Conservation (phyloP, 139 green algal genomes). For the Micromonas commoda region DNA sequence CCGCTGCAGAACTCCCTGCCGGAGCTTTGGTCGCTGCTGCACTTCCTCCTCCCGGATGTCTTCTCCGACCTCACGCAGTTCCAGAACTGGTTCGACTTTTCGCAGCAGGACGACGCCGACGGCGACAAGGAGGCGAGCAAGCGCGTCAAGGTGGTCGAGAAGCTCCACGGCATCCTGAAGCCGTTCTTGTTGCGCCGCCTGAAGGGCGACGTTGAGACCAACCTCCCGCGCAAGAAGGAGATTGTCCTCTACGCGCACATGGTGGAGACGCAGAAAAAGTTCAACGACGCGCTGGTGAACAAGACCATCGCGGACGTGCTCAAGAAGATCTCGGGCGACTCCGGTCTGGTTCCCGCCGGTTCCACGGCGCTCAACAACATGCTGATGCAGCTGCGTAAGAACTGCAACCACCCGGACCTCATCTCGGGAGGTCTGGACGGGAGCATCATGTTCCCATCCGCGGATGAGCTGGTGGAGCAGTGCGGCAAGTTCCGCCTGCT, state of each 20-base stretch:
- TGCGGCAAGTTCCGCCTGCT: conserved; percentile 93
- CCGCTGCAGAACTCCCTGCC: conserved; percentile 70
- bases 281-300: conserved; percentile 86
- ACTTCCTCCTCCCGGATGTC: conserved; percentile 78
- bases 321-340: conserved; percentile 8
- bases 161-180: conserved; percentile 96
- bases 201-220: conserved; percentile 93
- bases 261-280: conserved; percentile 84
- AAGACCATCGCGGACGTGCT: conserved; percentile 83
- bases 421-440: conserved; percentile 29
- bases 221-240: conserved; percentile 96
- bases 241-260: conserved; percentile 98
- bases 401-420: conserved; percentile 98
- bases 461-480: conserved; percentile 68
- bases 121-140: conserved; percentile 44
- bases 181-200: conserved; percentile 96
- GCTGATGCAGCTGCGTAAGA: conserved; percentile 94
- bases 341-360: conserved; percentile 18
- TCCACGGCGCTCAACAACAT: conserved; percentile 80
- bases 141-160: conserved; percentile 79
- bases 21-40: conserved; percentile 83
- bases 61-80: conserved; percentile 75
- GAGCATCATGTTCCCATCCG: conserved; percentile 48
- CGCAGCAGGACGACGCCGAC: neutral
- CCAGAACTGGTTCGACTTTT: conserved; percentile 85